These are phyloP conservation scores for Pachysolen tannophilus DNA, from an alignment of 805 yeast genomes.

Conservation along the genomic window DNA sequence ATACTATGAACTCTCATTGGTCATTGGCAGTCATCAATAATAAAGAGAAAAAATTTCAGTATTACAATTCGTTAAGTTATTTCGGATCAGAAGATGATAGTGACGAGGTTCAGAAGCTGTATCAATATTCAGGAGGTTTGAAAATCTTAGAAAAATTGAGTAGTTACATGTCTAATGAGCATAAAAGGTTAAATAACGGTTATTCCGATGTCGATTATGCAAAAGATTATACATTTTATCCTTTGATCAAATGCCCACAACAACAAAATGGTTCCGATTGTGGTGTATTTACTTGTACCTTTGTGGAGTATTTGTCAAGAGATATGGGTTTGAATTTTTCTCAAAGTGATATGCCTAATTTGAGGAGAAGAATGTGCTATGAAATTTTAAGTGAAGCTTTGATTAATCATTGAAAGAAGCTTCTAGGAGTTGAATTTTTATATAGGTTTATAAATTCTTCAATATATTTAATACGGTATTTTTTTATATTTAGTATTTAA, in stretches of 20 bases:
- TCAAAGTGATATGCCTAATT: slow-evolving; percentile 59
- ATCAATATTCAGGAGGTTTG: slow-evolving; percentile 19
- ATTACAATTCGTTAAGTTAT: slow-evolving; percentile 61
- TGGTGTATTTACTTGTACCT: slow-evolving; percentile 87
- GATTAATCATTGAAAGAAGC: background rate
- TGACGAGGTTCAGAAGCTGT: background rate
- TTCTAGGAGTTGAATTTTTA: no score
- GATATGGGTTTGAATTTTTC: slow-evolving; percentile 42
- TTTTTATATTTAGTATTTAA: no score
- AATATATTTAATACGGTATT: no score
- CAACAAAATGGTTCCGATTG: slow-evolving; percentile 91
- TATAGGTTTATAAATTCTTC: no score
- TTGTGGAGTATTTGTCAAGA: slow-evolving; percentile 53
- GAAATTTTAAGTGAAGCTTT: slow-evolving; percentile 33
- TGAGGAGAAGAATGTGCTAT: slow-evolving; percentile 63
- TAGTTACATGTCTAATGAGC: slow-evolving; percentile 62
- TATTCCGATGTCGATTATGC: slow-evolving; percentile 21
- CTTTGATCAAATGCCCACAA: slow-evolving; percentile 48
- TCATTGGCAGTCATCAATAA: slow-evolving; percentile 77
- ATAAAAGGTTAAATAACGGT: slow-evolving; percentile 39
- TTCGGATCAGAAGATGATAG: slow-evolving; percentile 27
- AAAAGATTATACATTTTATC: slow-evolving; percentile 17
- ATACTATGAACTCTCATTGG: slow-evolving; percentile 83
- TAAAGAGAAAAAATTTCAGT: slow-evolving; percentile 45
- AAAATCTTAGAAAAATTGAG: slow-evolving; percentile 38